Base-by-base conservation (phyloP, 768 basidiomycete species). In the Boletus pseudo-olivaceus region DNA sequence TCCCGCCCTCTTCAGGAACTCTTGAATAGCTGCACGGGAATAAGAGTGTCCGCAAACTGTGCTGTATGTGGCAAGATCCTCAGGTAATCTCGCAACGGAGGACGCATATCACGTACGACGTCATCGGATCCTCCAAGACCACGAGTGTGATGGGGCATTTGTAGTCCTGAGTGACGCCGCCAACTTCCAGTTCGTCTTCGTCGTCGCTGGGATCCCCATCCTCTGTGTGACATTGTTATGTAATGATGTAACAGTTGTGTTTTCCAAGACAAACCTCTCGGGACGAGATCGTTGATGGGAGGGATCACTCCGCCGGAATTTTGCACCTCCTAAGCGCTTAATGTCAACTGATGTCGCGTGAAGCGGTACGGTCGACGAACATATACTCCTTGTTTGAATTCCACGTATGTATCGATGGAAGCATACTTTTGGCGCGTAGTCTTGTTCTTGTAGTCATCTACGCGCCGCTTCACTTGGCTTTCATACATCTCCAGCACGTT, bases 181-280 rank as follows among this genome's bases (percentile, higher is more conserved):
- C 95, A 47, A 96, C 76, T 70, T 93, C 88, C 32, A 98, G 71
- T 12, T 97, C 95, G 49, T 93, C 90, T 32, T 95, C 94, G 48
- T 85, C 85, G 53, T 90, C 90, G 50, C 87, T 90, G 30, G 80
- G 84, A 57, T 93, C 91, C 10, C 83, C 90, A 39, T 81, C 77
- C 80, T 93, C 93, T 93, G 43, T 14, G 34, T 11, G 38, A 38
- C 8, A 42, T 23, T 5, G 43, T 43, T 35, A n/a, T n/a, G n/a
- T n/a, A 56, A 38, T n/a, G 8, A 12, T 9, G 34, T 10, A 15
- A 27, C 2, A 34, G 23, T 29, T 19, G 5, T 5, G 8, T 29
- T 35, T 12, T n/a, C 2, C n/a, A 33, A 35, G 30, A 56, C 60
- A 23, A 56, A 87, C 91, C 92, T 75, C 75, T 80, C 5, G 82